Percentiles rank a stretch among this genome's conserved stretches.
Evolutionary conservation across 768 basidiomycete species (phyloP).

Genomic region (Amanita pallidorosea): DNA sequence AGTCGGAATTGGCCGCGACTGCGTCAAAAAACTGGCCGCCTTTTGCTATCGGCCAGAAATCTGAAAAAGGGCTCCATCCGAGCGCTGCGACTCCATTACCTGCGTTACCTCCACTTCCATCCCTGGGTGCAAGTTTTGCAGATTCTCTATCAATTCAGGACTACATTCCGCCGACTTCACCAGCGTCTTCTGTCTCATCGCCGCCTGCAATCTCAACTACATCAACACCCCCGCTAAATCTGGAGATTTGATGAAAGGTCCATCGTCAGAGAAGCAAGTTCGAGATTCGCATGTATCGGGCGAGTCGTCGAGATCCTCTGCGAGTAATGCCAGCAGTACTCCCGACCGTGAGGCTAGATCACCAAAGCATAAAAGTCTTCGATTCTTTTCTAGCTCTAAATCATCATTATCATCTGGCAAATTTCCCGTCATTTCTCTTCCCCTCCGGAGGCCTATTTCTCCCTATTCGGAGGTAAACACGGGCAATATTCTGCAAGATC

Average conservation of each 20-base stretch:
- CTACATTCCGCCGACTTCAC: neutral
- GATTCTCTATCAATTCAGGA: neutral
- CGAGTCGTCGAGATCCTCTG: slow-evolving; percentile 5
- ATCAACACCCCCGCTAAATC: neutral
- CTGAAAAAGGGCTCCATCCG: slow-evolving; percentile 26
- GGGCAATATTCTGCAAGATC: neutral
- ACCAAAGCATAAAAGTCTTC: neutral
- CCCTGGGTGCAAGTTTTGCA: neutral
- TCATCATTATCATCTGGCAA: slow-evolving; percentile 4
- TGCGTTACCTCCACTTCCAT: neutral
- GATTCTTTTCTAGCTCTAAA: slow-evolving; percentile 5
- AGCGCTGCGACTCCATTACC: slow-evolving; percentile 1
- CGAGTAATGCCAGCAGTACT: neutral
- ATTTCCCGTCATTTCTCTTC: slow-evolving; percentile 7
- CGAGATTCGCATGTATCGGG: slow-evolving; percentile 7
- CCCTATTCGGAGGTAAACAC: neutral
- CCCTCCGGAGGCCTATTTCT: slow-evolving; percentile 4
- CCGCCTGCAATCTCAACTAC: neutral
- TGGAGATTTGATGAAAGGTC: neutral
- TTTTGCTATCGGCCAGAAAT: slow-evolving; percentile 37
- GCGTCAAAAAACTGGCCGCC: slow-evolving; percentile 16
- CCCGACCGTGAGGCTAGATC: neutral
- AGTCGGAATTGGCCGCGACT: slow-evolving; percentile 19
- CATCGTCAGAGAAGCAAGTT: neutral
- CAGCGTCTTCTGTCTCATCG: neutral